These are phyloP conservation scores for Arthroderma sp. DNA, from an alignment of 2,329 filamentous ascomycete genomes.

Conservation along the genomic window DNA sequence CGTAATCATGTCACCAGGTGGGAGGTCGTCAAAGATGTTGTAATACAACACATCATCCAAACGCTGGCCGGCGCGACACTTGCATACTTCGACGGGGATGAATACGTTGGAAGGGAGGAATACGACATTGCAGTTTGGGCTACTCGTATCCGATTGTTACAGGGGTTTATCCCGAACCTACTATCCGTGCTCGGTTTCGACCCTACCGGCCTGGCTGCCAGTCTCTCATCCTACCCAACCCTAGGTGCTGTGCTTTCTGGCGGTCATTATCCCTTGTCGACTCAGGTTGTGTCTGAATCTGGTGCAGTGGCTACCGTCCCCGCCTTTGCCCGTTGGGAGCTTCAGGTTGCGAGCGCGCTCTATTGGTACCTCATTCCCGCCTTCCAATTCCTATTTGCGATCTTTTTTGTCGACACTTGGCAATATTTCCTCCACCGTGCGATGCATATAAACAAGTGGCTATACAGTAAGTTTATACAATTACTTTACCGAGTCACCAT, in stretches of 20 bases:
- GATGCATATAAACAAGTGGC: constrained; percentile 96
- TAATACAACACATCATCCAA: constrained; percentile 86
- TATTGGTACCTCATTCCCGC: constrained; percentile 68
- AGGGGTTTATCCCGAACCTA: constrained; percentile 61
- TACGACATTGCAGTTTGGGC: constrained; percentile 89
- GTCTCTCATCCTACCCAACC: constrained; percentile 56
- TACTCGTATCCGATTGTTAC: constrained; percentile 62
- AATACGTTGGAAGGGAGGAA: constrained; percentile 62
- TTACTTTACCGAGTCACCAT: background rate
- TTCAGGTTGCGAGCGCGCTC: constrained; percentile 57
- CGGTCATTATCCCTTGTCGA: constrained; percentile 63
- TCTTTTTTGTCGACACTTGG: constrained; percentile 82
- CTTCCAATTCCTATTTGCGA: constrained; percentile 62
- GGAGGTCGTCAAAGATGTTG: constrained; percentile 79
- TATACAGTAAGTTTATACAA: constrained; percentile 58
- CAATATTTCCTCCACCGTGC: constrained; percentile 93
- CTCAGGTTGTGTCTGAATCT: constrained; percentile 40
- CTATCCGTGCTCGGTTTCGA: constrained; percentile 65
- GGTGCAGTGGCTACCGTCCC: constrained; percentile 44
- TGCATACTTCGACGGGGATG: constrained; percentile 57
- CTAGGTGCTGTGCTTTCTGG: constrained; percentile 65
- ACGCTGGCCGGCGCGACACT: constrained; percentile 56
- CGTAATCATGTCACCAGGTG: constrained; percentile 75
- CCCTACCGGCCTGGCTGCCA: constrained; percentile 60
- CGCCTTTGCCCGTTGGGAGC: constrained; percentile 73